phyloP scores from a whole-genome alignment of 2,329 filamentous ascomycete species.

The Monosporascus sp. region DNA sequence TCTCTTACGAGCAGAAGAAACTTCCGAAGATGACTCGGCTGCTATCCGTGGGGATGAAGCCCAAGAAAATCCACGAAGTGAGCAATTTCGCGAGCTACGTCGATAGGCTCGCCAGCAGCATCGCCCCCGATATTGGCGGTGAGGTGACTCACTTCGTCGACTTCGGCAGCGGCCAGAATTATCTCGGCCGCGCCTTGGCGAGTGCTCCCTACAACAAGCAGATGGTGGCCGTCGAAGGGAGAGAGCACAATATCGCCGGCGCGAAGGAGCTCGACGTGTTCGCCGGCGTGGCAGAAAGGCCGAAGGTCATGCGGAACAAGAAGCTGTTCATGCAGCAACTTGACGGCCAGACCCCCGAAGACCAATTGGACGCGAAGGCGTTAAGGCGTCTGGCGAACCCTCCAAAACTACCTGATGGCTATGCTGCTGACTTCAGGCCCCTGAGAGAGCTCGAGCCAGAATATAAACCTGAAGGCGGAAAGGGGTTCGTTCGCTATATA shows the following conservation, averaged over 20 bases:
- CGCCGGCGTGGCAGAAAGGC: conserved; percentile 69
- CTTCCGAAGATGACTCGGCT: conserved; percentile 59
- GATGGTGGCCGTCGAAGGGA: conserved; percentile 86
- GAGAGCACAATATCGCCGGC: conserved; percentile 78
- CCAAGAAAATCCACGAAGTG: conserved; percentile 94
- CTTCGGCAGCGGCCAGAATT: conserved; percentile 95
- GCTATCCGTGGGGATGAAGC: conserved; percentile 85
- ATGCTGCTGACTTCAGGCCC: conserved; percentile 45
- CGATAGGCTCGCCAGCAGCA: conserved; percentile 50
- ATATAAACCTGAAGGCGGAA: conserved; percentile 54
- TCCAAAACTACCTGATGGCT: conserved; percentile 24
- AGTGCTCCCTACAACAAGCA: conserved; percentile 79
- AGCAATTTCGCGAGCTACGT: conserved; percentile 85
- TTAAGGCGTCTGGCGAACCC: conserved; percentile 29
- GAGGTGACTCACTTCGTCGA: conserved; percentile 84
- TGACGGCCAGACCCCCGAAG: conserved; percentile 34
- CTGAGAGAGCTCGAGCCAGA: conserved; percentile 43
- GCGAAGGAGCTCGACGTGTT: conserved; percentile 80
- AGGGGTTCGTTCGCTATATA: conserved; percentile 71
- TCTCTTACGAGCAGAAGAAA: conserved; percentile 38
- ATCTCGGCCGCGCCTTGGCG: conserved; percentile 82
- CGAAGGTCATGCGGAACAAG: conserved; percentile 74
- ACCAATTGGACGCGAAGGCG: conserved; percentile 36
- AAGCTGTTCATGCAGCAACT: conserved; percentile 62
- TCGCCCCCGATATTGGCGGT: conserved; percentile 51